Base-by-base conservation (phyloP, 129 eudicot genomes). In the Heracleum sosnowskyi region DNA sequence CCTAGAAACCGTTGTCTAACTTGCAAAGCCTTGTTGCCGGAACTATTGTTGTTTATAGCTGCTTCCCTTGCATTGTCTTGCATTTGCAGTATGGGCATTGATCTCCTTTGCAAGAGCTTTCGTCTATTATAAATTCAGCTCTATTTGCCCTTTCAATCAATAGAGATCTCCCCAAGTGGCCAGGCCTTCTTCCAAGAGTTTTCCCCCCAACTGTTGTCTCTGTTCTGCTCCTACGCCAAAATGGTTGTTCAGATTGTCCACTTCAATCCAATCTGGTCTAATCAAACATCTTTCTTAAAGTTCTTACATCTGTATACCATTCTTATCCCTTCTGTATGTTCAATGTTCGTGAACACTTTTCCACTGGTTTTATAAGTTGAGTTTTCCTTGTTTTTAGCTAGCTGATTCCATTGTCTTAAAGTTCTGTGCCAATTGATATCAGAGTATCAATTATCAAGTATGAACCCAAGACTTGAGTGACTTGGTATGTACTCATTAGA, bases 31-130 rank as follows among this genome's bases (percentile, higher is more conserved):
- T 47, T 20, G n/a, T 20, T 49, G 57, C 49, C 22, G 51, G 28
- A 13, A 39, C 11, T 22, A 71, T 22, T 34, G n/a, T 39, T 44
- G 75, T 45, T 71, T 13, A 24, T 8, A n/a, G 47, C 40, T 71
- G 4, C 31, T n/a, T 40, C 77, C 36, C n/a, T 1, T 26, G 36
- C 4, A n/a, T 36, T 42, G 5, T 47, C 79, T 45, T 33, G 74
- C 31, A 55, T 66, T 1, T 63, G 13, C 20, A n/a, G 24, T 78
- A 39, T 11, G 46, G 18, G 16, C 76, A 66, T 29, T 35, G 26
- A 75, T 47, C 75, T 24, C 69, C 86, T 46, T 20, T 17, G 17
- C 44, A 10, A 75, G 39, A 34, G 36, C 51, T 33, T 6, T 78
- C 75, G 36, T 64, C 68, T 17, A 29, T 46, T 63, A 34, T n/a